Evolutionary conservation across 441 rosid genomes (phyloP).

Genomic region (Capsella rubella): DNA sequence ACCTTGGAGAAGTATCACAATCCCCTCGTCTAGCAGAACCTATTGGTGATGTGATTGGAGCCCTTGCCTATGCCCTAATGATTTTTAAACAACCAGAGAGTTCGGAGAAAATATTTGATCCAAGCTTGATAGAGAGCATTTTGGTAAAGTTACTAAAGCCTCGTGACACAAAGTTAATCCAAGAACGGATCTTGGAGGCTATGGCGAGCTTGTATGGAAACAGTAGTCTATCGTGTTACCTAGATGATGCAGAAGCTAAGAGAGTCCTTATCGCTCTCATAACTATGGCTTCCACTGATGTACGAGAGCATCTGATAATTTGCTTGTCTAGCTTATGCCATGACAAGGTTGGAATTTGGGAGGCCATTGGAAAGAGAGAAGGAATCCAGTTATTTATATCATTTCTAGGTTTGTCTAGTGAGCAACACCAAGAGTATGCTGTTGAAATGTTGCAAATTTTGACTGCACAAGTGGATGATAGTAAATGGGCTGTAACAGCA

Average conservation of each 20-base stretch:
- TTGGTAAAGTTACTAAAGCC: slow-evolving; percentile 90
- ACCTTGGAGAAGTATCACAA: slow-evolving; percentile 97
- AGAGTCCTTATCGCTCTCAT: slow-evolving; percentile 95
- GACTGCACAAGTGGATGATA: slow-evolving; percentile 94
- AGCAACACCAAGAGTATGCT: slow-evolving; percentile 99
- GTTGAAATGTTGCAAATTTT: slow-evolving; percentile 93
- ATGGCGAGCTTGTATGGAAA: slow-evolving; percentile 97
- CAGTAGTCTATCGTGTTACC: slow-evolving; percentile 65
- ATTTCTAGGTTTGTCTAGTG: slow-evolving; percentile 98
- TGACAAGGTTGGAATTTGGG: slow-evolving; percentile 87
- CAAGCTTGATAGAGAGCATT: slow-evolving; percentile 74
- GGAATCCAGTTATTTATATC: slow-evolving; percentile 97
- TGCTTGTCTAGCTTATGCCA: slow-evolving; percentile 88
- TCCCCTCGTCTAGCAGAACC: slow-evolving; percentile 91
- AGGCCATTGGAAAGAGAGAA: slow-evolving; percentile 95
- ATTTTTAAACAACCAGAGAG: slow-evolving; percentile 81
- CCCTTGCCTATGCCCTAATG: slow-evolving; percentile 97
- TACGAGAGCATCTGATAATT: slow-evolving; percentile 85
- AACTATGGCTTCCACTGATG: slow-evolving; percentile 94
- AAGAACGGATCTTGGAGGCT: slow-evolving; percentile 97
- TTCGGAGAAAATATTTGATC: slow-evolving; percentile 76
- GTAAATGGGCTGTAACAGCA: slow-evolving; percentile 99
- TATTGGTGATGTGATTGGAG: slow-evolving; percentile 93
- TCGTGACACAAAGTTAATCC: slow-evolving; percentile 74
- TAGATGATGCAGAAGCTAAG: slow-evolving; percentile 88